Evolutionary conservation across 306 rosid genomes (phyloP).

Genomic region (Cucurbita pepo): DNA sequence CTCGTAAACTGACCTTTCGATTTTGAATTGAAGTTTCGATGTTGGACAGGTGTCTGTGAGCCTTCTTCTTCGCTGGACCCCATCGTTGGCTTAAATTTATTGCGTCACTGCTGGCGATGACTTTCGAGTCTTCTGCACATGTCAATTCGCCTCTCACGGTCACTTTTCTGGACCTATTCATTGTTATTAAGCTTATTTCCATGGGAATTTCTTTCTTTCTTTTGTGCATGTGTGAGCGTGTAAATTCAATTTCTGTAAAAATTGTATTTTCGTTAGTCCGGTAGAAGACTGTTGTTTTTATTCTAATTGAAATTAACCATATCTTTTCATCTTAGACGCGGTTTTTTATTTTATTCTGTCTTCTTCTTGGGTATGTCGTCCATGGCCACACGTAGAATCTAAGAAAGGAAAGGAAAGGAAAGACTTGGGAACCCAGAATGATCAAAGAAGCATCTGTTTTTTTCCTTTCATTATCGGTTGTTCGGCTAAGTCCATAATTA

Average conservation of each 20-base stretch:
- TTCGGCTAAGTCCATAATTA: neutral
- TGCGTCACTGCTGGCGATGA: neutral
- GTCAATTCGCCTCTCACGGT: neutral
- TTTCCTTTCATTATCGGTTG: neutral
- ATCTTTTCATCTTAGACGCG: neutral
- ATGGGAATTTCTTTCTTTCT: neutral
- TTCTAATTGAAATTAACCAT: neutral
- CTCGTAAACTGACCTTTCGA: neutral
- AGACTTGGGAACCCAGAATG: neutral
- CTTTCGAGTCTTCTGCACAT: neutral
- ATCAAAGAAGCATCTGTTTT: neutral
- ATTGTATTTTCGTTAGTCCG: neutral
- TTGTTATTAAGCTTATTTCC: neutral
- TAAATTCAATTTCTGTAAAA: neutral
- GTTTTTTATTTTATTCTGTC: neutral
- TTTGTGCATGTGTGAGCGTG: neutral
- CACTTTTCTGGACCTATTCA: neutral
- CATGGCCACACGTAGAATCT: neutral
- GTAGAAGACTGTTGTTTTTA: neutral
- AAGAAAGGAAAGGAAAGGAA: neutral
- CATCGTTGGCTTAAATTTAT: neutral
- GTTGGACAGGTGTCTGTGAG: neutral
- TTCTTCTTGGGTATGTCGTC: neutral
- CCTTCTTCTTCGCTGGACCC: conserved; percentile 1
- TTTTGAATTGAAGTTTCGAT: neutral